Evolutionary conservation across 495 filamentous ascomycete species (phyloP), one percentile per base, ranked within the genome.

Genomic region (Hyaloscypha finlandica): DNA sequence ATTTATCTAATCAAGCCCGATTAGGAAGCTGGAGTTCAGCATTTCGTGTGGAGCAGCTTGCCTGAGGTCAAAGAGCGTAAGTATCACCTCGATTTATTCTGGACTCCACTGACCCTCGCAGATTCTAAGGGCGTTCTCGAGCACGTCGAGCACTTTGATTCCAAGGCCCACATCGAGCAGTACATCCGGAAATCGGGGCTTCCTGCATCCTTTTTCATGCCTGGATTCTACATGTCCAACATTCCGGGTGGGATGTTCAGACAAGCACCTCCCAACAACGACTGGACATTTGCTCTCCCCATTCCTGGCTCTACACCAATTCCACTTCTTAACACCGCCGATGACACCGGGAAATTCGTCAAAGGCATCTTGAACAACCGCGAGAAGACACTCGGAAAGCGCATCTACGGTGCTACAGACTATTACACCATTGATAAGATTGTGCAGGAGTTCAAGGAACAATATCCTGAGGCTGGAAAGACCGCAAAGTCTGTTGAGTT

Each of bases 71-170:
- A 65, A 0, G 70, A 78, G 22, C 71, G 77, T 79, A 55, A 57
- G 74, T 71, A 39, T 25, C 33, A 25, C 31, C 20, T 6, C 33
- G 14, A 8, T 33, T 39, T 39, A 45, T n/a, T 30, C 5, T 22
- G 14, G 8, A 25, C 29, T 58, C 4, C 31, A 63, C 52, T 63
- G 37, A 63, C 12, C 32, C 60, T 19, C 53, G 66, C 68, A 78
- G 75, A 85, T 22, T 73, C 75, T 45, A 74, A 78, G 30, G 84
- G 84, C 20, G 76, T 75, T 56, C 77, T 84, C 12, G 60, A 74
- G n/a, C 71, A 85, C 62, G 81, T 90, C 32, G 74, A 79, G 32
- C 86, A 89, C 73, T 91, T 89, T 69, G 87, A 90, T 73, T 69
- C 71, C 65, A 91, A 90, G 73, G 85, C 86, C 25, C 66, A 78